phyloP scores from a whole-genome alignment of 2,329 filamentous ascomycete genomes.

The Septoria petroselini region DNA sequence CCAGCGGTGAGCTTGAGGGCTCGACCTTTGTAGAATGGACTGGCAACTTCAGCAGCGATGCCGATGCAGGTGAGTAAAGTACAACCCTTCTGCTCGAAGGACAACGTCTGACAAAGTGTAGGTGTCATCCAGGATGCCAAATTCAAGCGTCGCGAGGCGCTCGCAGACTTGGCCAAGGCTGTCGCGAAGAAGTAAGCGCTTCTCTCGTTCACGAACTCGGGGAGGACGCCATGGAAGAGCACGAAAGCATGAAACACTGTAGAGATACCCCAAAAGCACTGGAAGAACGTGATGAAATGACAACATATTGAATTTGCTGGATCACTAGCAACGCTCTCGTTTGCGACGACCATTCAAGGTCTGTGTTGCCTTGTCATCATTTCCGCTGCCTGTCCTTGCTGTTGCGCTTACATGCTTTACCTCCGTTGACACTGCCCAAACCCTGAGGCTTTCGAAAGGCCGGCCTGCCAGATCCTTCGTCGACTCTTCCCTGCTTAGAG shows the following conservation, averaged over 20 bases:
- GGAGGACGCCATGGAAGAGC: background rate
- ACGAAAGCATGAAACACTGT: background rate
- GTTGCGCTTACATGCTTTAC: no score
- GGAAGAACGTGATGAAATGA: slow-evolving; percentile 9
- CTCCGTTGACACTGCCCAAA: no score
- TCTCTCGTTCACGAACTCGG: background rate
- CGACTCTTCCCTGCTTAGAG: no score
- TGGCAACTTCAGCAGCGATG: slow-evolving; percentile 67
- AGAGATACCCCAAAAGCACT: slow-evolving; percentile 14
- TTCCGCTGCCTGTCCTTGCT: no score
- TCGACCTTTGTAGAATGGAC: slow-evolving; percentile 67
- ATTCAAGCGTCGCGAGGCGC: slow-evolving; percentile 71
- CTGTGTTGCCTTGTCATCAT: no score
- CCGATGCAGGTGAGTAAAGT: slow-evolving; percentile 59
- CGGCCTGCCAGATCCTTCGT: no score
- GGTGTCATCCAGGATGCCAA: slow-evolving; percentile 71
- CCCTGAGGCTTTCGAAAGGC: no score
- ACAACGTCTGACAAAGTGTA: slow-evolving; percentile 34
- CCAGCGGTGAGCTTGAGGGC: slow-evolving; percentile 62
- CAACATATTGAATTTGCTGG: slow-evolving; percentile 5
- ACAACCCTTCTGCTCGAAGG: no score
- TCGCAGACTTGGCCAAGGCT: slow-evolving; percentile 59
- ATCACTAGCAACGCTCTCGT: background rate
- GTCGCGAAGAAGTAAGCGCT: slow-evolving; percentile 33
- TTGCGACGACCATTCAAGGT: no score